Conservation (phyloP, 1,139 yeast species). For the Entelexis sorbosivorans region DNA sequence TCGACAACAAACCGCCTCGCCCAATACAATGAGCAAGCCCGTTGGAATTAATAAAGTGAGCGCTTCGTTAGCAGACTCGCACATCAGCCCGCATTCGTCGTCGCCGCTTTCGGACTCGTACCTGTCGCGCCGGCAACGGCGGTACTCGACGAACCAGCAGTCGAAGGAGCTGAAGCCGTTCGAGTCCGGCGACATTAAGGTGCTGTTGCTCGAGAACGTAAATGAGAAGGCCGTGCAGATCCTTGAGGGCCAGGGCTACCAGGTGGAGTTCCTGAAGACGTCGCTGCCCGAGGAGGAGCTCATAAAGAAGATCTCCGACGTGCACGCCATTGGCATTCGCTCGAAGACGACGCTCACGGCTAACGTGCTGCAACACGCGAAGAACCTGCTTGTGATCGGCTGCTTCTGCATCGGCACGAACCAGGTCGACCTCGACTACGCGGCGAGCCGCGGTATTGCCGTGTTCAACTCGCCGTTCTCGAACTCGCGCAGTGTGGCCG, state of each 20-base stretch:
- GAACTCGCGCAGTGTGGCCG: slow-evolving; percentile 97
- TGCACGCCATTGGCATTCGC: slow-evolving; percentile 95
- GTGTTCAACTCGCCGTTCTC: slow-evolving; percentile 98
- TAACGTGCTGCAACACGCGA: slow-evolving; percentile 70
- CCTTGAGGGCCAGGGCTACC: slow-evolving; percentile 83
- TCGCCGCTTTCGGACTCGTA: slow-evolving; percentile 17
- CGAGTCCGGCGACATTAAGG: slow-evolving; percentile 84
- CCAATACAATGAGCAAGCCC: slow-evolving; percentile 20
- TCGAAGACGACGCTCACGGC: slow-evolving; percentile 86
- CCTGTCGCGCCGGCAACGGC: slow-evolving; percentile 20
- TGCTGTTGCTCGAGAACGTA: slow-evolving; percentile 81
- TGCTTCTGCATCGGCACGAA: slow-evolving; percentile 99
- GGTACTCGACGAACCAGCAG: slow-evolving; percentile 31
- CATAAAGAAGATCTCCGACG: slow-evolving; percentile 84
- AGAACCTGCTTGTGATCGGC: slow-evolving; percentile 81
- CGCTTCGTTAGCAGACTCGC: slow-evolving; percentile 37
- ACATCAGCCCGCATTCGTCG: slow-evolving; percentile 22
- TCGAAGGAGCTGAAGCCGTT: slow-evolving; percentile 72
- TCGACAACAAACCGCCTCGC: not conserved
- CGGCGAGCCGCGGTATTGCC: slow-evolving; percentile 88
- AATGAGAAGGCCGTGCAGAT: slow-evolving; percentile 84
- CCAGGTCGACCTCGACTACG: slow-evolving; percentile 87
- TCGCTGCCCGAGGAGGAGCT: slow-evolving; percentile 87
- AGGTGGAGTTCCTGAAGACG: slow-evolving; percentile 85
- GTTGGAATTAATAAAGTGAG: slow-evolving; percentile 51